Base-by-base conservation (phyloP, 179 eudicot species). In the Silene vulgaris region DNA sequence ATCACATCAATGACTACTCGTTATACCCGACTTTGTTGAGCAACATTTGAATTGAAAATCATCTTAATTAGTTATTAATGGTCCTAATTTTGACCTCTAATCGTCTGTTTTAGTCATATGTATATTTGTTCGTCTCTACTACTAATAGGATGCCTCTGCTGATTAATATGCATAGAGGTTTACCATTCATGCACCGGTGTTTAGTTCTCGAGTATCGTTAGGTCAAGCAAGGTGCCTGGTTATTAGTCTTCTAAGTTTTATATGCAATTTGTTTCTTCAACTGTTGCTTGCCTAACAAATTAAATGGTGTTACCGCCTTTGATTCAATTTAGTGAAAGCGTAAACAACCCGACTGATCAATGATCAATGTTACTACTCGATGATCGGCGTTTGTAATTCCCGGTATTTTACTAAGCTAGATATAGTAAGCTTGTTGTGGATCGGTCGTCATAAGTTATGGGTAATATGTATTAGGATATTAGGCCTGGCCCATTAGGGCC, bases 1-100 rank as follows among this genome's bases (percentile, higher is more conserved):
- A 80, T 75, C 79, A 76, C 28, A 26, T 65, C 14, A 57, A 80
- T 21, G 80, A 69, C 80, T 82, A 78, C 79, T 81, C 75, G 70
- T 56, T 81, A 26, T 81, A 75, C 65, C 76, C 73, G 4, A 54
- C 69, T 50, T 66, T 77, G 76, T 66, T 73, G 77, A 81, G 65
- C 37, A 21, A 60, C 77, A 56, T 19, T 6, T 65, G 65, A 69
- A 35, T 6, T 65, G 65, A 69, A 35, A n/a, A 12, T 16, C 59
- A 1, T 65, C 17, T 57, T 9, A 64, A 65, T 35, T 37, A 66
- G 59, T 28, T 73, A 48, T 43, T 66, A 68, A 8, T 43, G 28
- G 35, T 68, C 45, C 43, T 54, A 57, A 16, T 74, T 71, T 77
- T 74, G 76, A 45, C 26, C 59, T 63, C 69, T 72, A 71, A 54